Percentiles rank a stretch among this genome's conserved stretches.
These are phyloP conservation scores for Colletotrichum brevisporum DNA, from an alignment of 2,329 filamentous ascomycete genomes.

Conservation along the genomic window DNA sequence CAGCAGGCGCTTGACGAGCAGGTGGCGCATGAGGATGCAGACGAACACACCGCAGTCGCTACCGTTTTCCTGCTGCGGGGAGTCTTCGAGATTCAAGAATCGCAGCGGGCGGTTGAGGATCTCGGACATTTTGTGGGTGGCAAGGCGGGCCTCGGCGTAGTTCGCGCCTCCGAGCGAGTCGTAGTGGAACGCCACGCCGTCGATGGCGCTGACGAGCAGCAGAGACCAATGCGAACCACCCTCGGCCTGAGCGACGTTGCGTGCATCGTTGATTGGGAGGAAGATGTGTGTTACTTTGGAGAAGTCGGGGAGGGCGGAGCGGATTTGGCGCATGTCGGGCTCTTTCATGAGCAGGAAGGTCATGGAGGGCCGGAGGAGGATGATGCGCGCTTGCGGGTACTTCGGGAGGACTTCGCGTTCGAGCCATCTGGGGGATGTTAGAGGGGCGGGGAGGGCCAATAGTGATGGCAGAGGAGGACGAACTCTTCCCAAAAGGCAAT, in stretches of 20 bases:
- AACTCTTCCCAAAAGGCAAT: conserved; percentile 99
- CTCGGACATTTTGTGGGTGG: conserved; percentile 76
- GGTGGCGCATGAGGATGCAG: conserved; percentile 92
- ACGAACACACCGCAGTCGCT: conserved; percentile 97
- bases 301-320: conserved; percentile 85
- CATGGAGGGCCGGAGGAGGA: conserved; percentile 93
- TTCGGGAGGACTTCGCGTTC: conserved; percentile 88
- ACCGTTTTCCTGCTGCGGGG: conserved; percentile 91
- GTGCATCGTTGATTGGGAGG: conserved; percentile 92
- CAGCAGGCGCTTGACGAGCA: conserved; percentile 88
- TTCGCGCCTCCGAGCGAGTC: conserved; percentile 87
- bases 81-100: conserved; percentile 87
- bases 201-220: conserved; percentile 88
- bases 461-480: conserved; percentile 43
- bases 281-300: conserved; percentile 89
- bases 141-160: conserved; percentile 77
- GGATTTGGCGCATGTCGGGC: conserved; percentile 67
- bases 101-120: conserved; percentile 77
- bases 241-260: conserved; percentile 82
- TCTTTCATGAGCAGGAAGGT: conserved; percentile 90
- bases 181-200: conserved; percentile 96
- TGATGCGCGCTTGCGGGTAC: conserved; percentile 87
- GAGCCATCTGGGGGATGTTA: conserved; percentile 72
- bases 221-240: conserved; percentile 96
- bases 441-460: conserved; percentile 11